These are phyloP conservation scores for Mucor sp. DNA, from an alignment of 371 early-diverging fungal genomes.

Conservation along the genomic window DNA sequence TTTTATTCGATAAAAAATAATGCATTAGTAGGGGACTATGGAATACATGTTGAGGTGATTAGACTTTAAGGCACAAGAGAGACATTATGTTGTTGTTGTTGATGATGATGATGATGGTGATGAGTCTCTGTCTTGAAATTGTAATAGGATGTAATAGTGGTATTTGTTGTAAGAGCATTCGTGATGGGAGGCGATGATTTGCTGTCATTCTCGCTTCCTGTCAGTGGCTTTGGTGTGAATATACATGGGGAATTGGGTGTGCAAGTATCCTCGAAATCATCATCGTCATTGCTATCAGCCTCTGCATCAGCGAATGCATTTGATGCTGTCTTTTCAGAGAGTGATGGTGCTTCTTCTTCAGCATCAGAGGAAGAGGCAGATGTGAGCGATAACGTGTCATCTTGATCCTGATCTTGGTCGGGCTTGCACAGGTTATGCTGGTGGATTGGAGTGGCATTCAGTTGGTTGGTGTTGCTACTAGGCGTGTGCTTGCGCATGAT, in stretches of 20 bases:
- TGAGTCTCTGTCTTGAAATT: background rate
- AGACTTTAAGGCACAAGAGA: background rate
- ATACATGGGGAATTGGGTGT: background rate
- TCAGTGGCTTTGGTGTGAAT: background rate
- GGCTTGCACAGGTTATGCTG: background rate
- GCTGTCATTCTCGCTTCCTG: background rate
- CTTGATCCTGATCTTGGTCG: background rate
- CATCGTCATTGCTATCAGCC: background rate
- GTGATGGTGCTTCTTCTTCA: background rate
- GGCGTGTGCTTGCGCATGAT: background rate
- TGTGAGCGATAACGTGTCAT: background rate
- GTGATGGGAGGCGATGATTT: background rate
- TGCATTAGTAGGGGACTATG: background rate
- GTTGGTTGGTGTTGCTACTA: background rate
- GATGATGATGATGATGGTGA: background rate
- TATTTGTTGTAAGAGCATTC: background rate
- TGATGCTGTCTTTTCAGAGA: background rate
- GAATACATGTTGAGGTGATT: background rate
- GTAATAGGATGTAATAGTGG: background rate
- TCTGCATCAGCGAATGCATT: background rate
- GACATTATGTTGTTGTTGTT: background rate
- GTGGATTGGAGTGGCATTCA: background rate
- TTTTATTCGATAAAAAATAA: background rate
- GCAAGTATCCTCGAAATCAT: background rate
- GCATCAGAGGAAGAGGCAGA: background rate